Percentiles rank a stretch among this genome's conserved stretches.
phyloP scores from a whole-genome alignment of 2,329 filamentous ascomycete genomes.

The Exophiala aquamarina region DNA sequence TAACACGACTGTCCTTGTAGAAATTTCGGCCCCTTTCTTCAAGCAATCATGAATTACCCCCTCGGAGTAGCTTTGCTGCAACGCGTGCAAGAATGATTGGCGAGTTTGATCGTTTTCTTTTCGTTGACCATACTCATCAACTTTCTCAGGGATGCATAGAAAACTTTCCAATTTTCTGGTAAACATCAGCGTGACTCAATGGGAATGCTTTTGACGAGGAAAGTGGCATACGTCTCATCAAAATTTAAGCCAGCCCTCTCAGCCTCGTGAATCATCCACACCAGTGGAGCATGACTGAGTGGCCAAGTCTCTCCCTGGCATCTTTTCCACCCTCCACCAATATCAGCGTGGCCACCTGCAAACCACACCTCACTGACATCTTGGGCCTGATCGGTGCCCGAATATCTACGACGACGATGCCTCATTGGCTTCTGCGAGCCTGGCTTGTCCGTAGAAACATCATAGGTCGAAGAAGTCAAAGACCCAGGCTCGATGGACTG shows the following conservation, averaged over 20 bases:
- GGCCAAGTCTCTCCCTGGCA: constrained; percentile 55
- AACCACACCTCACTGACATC: constrained; percentile 78
- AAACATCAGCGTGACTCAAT: neutral
- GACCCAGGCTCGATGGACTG: too few relatives aligned
- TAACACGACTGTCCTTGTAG: constrained; percentile 55
- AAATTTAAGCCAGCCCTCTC: constrained; percentile 67
- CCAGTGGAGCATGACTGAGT: constrained; percentile 66
- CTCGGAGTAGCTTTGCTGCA: constrained; percentile 49
- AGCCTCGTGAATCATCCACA: constrained; percentile 69
- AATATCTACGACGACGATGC: constrained; percentile 25
- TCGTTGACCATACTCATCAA: constrained; percentile 19
- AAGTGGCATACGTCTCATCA: constrained; percentile 63
- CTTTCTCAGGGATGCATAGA: constrained; percentile 55
- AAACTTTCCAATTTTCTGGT: constrained; percentile 35
- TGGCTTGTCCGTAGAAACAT: too few relatives aligned
- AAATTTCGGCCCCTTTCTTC: constrained; percentile 61
- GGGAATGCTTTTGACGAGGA: neutral
- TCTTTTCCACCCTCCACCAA: constrained; percentile 62
- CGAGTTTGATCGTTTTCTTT: constrained; percentile 8
- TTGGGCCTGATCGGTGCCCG: constrained; percentile 51
- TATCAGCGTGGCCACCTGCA: constrained; percentile 73
- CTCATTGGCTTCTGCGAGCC: too few relatives aligned
- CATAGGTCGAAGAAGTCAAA: too few relatives aligned
- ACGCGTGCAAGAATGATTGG: constrained; percentile 55
- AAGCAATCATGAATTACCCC: constrained; percentile 70